Conservation (phyloP, 2,329 filamentous ascomycete genomes). For the Blumeriella jaapii region DNA sequence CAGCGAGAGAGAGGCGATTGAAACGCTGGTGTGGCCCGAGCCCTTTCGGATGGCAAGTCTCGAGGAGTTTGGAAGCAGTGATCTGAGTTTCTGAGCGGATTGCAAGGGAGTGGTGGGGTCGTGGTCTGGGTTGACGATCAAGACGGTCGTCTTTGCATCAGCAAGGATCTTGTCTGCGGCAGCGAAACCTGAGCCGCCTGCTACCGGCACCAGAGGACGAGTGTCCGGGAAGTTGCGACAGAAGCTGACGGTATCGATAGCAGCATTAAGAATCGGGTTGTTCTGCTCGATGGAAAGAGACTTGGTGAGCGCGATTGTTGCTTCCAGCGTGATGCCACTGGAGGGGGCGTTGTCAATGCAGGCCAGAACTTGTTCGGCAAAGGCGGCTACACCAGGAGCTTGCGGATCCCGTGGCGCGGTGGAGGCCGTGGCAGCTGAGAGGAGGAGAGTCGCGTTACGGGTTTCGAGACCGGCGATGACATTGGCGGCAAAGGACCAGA, state of each 20-base stretch:
- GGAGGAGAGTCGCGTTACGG: slow-evolving; percentile 3
- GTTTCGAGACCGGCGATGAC: slow-evolving; percentile 5
- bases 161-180: slow-evolving; percentile 2
- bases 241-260: slow-evolving; percentile 10
- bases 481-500: slow-evolving; percentile 2
- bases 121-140: slow-evolving; percentile 10
- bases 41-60: slow-evolving; percentile 9
- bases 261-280: slow-evolving; percentile 10
- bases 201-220: slow-evolving; percentile 5
- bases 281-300: slow-evolving; percentile 9
- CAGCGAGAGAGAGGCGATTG: slow-evolving; percentile 3
- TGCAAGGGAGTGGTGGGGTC: slow-evolving; percentile 12
- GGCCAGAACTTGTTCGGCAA: slow-evolving; percentile 2
- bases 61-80: slow-evolving; percentile 9
- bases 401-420: not conserved
- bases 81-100: slow-evolving; percentile 8
- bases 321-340: slow-evolving; percentile 5
- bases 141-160: slow-evolving; percentile 6
- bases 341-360: slow-evolving; percentile 14
- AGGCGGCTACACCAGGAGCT: not conserved
- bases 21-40: slow-evolving; percentile 10
- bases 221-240: slow-evolving; percentile 13
- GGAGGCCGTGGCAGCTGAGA: not conserved
- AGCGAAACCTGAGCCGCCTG: slow-evolving; percentile 1
- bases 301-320: slow-evolving; percentile 10